Evolutionary conservation across 352 stramenopile species (phyloP).

Genomic region (Detonula confervacea): DNA sequence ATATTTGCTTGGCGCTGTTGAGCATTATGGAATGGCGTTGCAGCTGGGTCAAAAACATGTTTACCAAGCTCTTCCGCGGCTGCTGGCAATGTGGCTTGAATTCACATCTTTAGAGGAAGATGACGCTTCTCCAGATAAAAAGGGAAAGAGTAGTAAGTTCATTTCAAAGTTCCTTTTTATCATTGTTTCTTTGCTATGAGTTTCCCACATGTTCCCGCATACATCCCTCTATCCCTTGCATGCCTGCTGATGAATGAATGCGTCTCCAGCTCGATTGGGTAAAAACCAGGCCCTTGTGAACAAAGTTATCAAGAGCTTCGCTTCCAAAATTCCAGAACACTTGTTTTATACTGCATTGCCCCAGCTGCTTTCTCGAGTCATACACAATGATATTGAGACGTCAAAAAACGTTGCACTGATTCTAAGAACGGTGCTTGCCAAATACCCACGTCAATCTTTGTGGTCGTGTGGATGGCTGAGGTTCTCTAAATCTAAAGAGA

Average conservation of each 20-base stretch:
- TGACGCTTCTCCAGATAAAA: slow-evolving; percentile 10
- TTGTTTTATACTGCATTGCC: slow-evolving; percentile 98
- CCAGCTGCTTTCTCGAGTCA: slow-evolving; percentile 95
- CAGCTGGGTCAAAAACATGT: slow-evolving; percentile 92
- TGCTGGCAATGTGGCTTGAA: slow-evolving; percentile 98
- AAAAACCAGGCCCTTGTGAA: slow-evolving; percentile 57
- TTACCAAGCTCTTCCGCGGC: slow-evolving; percentile 95
- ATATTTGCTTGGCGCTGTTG: slow-evolving; percentile 91
- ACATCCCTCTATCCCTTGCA: neutral
- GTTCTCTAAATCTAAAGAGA: slow-evolving; percentile 88
- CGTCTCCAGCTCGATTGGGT: slow-evolving; percentile 25
- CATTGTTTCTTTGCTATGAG: neutral
- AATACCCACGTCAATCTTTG: slow-evolving; percentile 96
- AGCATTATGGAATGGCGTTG: slow-evolving; percentile 91
- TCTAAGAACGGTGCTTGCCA: slow-evolving; percentile 90
- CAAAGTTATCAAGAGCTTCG: slow-evolving; percentile 55
- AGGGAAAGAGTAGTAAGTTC: slow-evolving; percentile 32
- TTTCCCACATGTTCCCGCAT: neutral
- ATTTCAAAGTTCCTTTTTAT: neutral
- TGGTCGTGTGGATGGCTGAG: slow-evolving; percentile 96
- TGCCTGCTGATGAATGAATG: neutral
- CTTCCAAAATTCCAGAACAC: slow-evolving; percentile 85
- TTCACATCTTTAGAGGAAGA: slow-evolving; percentile 86
- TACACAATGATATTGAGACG: slow-evolving; percentile 74
- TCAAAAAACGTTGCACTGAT: slow-evolving; percentile 92